Base-by-base conservation (phyloP, 2,329 filamentous ascomycete genomes). In the Fusarium sp. region DNA sequence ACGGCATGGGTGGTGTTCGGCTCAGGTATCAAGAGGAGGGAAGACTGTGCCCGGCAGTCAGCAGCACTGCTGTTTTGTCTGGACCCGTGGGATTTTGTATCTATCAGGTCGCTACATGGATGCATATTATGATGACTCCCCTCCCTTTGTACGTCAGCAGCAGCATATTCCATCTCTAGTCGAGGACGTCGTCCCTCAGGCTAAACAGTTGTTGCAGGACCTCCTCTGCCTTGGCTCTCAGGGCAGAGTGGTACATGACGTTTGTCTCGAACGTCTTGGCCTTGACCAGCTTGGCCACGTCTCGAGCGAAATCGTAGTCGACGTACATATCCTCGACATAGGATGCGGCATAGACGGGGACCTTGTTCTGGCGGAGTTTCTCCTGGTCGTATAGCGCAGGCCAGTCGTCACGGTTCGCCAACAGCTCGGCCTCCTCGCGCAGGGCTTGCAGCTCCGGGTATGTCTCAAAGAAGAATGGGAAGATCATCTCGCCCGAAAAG, bases 261-360 rank as follows among this genome's bases (percentile, higher is more conserved):
- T 98, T 98, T 42, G 95, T 98, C 79, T 97, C 90, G 77, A 93
- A 97, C 45, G 94, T 91, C 84, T 94, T 95, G 80, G 91, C 92
- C 80, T 90, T 92, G 80, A 98, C 93, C 79, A 91, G 89, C 45
- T 85, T 85, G 11, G 94, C 94, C 18, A 95, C 97, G 76, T 93
- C 90, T 77, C 90, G 88, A 10, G 94, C 93, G 64, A 95, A 85
- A 8, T 90, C 90, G 75, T 90, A 93, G 79, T 97, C 93, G 33
- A 98, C 95, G 79, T 97, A 98, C 94, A 98, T 97, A 80, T 98
- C 95, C 72, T 98, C 93, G 6, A 94, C 82, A 77, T 93, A 98
- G 3, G 91, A 93, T 1, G 94, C 94, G 1, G 95, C 93, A 79
- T 97, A 98, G 0, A 97, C 91, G 0, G 96, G 95, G 0, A 98